A percentile compares a stretch with the other conserved stretches of the same genome.
phyloP scores from a whole-genome alignment of 1,284 basidiomycete genomes.

The Coriolopsis trogii region DNA sequence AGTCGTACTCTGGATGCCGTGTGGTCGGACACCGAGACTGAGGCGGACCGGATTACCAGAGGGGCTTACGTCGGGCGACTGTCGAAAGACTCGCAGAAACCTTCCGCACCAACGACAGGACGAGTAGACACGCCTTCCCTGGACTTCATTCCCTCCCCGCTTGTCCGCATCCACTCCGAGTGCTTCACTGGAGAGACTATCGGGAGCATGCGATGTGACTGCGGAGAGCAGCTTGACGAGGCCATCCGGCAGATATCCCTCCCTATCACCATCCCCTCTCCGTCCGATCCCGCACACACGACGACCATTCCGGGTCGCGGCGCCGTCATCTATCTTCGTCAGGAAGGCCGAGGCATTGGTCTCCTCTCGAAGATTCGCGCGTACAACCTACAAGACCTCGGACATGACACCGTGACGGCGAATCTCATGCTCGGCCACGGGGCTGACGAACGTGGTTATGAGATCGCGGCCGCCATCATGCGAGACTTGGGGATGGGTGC shows the following conservation, averaged over 20 bases:
- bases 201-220: conserved; percentile 98
- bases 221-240: conserved; percentile 98
- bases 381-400: conserved; percentile 98
- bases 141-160: conserved; percentile 64
- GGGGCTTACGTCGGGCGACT: conserved; percentile 94
- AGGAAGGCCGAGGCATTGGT: conserved; percentile 99
- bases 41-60: conserved; percentile 91
- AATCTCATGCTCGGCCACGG: conserved; percentile 95
- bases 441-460: conserved; percentile 94
- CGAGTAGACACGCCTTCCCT: conserved; percentile 18
- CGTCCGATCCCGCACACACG: conserved; percentile 34
- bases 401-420: conserved; percentile 97
- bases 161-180: conserved; percentile 97
- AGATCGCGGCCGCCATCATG: conserved; percentile 89
- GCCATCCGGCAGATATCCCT: conserved; percentile 91
- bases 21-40: conserved; percentile 88
- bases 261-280: conserved; percentile 55
- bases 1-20: conserved; percentile 83
- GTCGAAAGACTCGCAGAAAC: conserved; percentile 55
- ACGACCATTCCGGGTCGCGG: conserved; percentile 78
- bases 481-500: conserved; percentile 82
- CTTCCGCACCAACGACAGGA: conserved; percentile 49
- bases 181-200: conserved; percentile 99
- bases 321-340: conserved; percentile 95
- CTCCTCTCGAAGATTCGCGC: conserved; percentile 95